Base-by-base conservation (phyloP, 768 basidiomycete genomes). In the Tephrocybe sp. region DNA sequence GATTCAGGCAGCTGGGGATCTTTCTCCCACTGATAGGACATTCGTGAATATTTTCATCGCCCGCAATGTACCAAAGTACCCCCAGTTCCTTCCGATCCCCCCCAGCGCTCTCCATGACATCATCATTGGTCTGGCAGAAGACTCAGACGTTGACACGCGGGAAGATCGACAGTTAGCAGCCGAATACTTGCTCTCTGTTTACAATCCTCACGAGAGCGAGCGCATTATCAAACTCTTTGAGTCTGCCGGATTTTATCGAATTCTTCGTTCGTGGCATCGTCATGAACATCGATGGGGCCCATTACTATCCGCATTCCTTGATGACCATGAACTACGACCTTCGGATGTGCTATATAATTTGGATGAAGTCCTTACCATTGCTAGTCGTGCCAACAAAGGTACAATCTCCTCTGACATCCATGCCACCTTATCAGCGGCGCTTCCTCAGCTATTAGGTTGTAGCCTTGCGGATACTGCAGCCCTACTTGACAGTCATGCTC, bases 1-100 rank as follows among this genome's bases (percentile, higher is more conserved):
- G 60, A 84, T 95, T 28, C 57, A 87, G 5, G 72, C 82, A 5
- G 74, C 79, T 2, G 70, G 69, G 19, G 73, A 75, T 41, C 68
- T 93, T 22, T 69, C 81, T 0, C 66, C 79, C 24, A 67, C 76
- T 32, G 92, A 91, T 62, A 69, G 73, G 50, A 93, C 90, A 3
- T 90, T 99, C 65, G 77, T 96, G 42, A 84, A 95, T 62, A 98
- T 99, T 53, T 99, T 99, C 68, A 79, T 98, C 49, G 92, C 97
- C 3, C 87, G 95, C 51, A 99, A 98, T 65, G 83, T 97, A 9
- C 92, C 97, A 0, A 98, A 98, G 69, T 99, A 98, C 69, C 84
- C 89, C 1, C 94, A 97, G 67, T 92, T 86, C 65, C 76, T 93
- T 40, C 67, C 79, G 53, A 73, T 93, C 34, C 69, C 86, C 0